These are phyloP conservation scores for Diaporthe longicolla DNA, from an alignment of 2,329 filamentous ascomycete genomes.

Conservation along the genomic window DNA sequence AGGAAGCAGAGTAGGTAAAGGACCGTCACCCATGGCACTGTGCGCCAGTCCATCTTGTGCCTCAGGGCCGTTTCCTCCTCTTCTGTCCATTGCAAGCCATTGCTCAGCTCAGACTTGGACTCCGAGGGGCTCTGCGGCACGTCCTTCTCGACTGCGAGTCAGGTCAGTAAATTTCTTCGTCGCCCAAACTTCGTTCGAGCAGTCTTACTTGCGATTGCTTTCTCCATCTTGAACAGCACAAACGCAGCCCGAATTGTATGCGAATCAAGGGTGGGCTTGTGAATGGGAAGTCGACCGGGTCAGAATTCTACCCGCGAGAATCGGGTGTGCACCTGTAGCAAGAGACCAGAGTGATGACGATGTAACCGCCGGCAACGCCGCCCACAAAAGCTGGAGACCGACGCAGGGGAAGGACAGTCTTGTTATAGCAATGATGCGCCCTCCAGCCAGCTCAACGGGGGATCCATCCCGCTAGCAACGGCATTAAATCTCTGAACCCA, in stretches of 20 bases:
- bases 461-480: background rate
- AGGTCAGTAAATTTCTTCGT: conserved; percentile 69
- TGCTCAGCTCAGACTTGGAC: conserved; percentile 10
- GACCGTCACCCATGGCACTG: conserved; percentile 78
- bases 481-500: conserved; percentile 4
- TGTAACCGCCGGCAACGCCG: background rate
- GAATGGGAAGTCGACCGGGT: background rate
- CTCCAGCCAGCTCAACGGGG: background rate
- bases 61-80: conserved; percentile 68
- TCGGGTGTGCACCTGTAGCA: background rate
- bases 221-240: conserved; percentile 71
- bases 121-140: conserved; percentile 16
- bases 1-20: conserved; percentile 83
- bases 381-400: background rate
- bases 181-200: conserved; percentile 69
- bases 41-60: conserved; percentile 73
- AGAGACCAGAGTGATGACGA: background rate
- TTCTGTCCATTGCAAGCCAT: conserved; percentile 13
- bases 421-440: conserved; percentile 28
- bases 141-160: conserved; percentile 58
- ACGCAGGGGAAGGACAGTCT: background rate
- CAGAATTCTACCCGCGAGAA: background rate
- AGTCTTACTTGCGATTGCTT: conserved; percentile 71
- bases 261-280: background rate
- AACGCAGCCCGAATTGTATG: conserved; percentile 51